Conservation (phyloP, 495 filamentous ascomycete genomes). For the Penicillium antarcticum region DNA sequence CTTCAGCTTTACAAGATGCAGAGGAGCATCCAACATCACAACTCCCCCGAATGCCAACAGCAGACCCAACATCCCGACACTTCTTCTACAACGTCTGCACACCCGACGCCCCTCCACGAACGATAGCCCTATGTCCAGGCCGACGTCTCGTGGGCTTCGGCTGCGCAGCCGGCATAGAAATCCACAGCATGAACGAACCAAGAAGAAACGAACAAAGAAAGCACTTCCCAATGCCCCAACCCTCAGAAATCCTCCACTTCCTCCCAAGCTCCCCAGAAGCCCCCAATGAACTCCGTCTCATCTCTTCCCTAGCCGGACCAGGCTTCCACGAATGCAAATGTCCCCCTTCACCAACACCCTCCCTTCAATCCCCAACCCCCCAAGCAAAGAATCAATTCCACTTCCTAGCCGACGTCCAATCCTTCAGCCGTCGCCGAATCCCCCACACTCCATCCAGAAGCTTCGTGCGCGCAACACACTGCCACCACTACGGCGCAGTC, state of each 20-base stretch:
- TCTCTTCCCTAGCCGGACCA: slow-evolving; percentile 60
- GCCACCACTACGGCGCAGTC: slow-evolving; percentile 65
- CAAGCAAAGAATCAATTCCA: slow-evolving; percentile 30
- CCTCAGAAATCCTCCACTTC: slow-evolving; percentile 66
- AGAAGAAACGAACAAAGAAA: slow-evolving; percentile 55
- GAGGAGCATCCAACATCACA: neutral
- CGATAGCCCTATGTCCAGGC: slow-evolving; percentile 66
- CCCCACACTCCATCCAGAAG: slow-evolving; percentile 25
- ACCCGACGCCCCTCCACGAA: slow-evolving; percentile 61
- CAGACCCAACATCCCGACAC: slow-evolving; percentile 26
- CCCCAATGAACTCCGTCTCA: slow-evolving; percentile 55
- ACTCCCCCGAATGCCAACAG: slow-evolving; percentile 16
- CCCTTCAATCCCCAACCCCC: slow-evolving; percentile 10
- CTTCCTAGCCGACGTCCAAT: slow-evolving; percentile 23
- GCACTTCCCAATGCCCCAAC: slow-evolving; percentile 65
- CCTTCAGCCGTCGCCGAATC: slow-evolving; percentile 24
- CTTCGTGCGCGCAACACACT: slow-evolving; percentile 40
- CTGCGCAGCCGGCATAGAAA: slow-evolving; percentile 62
- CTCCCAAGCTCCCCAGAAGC: slow-evolving; percentile 51
- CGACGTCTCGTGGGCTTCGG: slow-evolving; percentile 70
- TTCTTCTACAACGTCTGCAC: slow-evolving; percentile 60
- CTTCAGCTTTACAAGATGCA: too few species aligned
- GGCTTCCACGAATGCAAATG: slow-evolving; percentile 33
- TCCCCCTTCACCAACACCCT: slow-evolving; percentile 4
- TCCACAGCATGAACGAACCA: slow-evolving; percentile 68